Percentiles rank a stretch among this genome's conserved stretches.
Conservation (phyloP, 2,329 filamentous ascomycete species). For the Arthrocladium fulminans region DNA sequence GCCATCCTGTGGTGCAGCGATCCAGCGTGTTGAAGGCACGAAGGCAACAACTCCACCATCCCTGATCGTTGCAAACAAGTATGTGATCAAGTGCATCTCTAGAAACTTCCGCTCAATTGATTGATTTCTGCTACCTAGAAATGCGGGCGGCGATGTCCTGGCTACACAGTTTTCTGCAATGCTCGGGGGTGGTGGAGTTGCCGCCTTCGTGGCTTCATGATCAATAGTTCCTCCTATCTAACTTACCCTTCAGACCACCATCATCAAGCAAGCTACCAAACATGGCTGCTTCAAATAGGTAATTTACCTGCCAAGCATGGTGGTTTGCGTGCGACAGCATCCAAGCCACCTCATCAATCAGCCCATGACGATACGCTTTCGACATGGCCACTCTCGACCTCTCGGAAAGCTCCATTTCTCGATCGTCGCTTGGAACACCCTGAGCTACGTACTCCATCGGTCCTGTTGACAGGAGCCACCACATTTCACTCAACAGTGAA, state of each 20-base stretch:
- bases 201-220: too few species aligned
- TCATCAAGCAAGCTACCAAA: conserved; percentile 16
- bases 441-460: conserved; percentile 18
- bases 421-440: conserved; percentile 14
- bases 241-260: conserved; percentile 13
- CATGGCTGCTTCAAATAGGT: conserved; percentile 17
- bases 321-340: conserved; percentile 24
- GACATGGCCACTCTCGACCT: neutral
- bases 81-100: too few species aligned
- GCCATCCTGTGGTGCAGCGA: too few species aligned
- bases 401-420: conserved; percentile 5
- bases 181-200: too few species aligned
- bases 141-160: too few species aligned
- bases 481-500: conserved; percentile 15
- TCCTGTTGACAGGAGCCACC: conserved; percentile 12
- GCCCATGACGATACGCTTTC: neutral
- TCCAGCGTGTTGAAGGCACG: too few species aligned
- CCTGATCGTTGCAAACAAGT: too few species aligned
- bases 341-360: conserved; percentile 22
- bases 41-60: too few species aligned
- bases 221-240: conserved; percentile 9
- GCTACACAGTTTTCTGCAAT: too few species aligned
- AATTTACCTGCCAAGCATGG: conserved; percentile 26
- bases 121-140: too few species aligned
- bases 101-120: too few species aligned